Base-by-base conservation (phyloP, 768 basidiomycete genomes). In the Cystofilobasidium capitatum region DNA sequence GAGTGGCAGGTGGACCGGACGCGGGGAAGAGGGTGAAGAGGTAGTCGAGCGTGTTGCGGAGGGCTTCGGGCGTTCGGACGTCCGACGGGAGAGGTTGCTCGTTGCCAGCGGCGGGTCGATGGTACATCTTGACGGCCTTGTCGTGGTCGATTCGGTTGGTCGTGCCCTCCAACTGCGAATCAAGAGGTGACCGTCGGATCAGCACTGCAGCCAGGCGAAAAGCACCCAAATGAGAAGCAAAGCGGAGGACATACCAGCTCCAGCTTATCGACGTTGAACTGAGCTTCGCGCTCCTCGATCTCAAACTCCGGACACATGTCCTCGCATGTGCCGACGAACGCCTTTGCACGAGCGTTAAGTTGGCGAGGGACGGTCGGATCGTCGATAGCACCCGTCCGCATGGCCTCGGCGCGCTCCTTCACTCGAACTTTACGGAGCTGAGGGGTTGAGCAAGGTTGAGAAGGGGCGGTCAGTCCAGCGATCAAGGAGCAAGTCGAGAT, bases 271-370 rank as follows among this genome's bases (percentile, higher is more conserved):
- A 97, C 81, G 71, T 91, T 89, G 75, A 89, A 88, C 75, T 92
- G 89, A 69, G 86, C 83, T 75, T 97, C 91, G 42, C 94, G 82
- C 71, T 91, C 82, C 76, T 94, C 92, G 33, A 89, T 82, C 77
- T 98, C 94, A 73, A 90, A 96, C 47, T 88, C 84, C 3, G 93
- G 92, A 75, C 93, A 97, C 91, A 97, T 96, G 69, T 89, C 87
- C 79, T 81, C 78, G 74, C 94, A 98, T 1, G 91, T 93, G 29
- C 93, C 93, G 17, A 89, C 84, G 75, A 97, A 86, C n/a, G 86
- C 87, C 64, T 93, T 91, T 22, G 93, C 92, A 71, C 94, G 86
- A 71, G 51, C 26, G 31, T 89, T 89, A 2, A 96, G 81, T 17
- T 86, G 82, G 74, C 87, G 87, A 2, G 87, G 85, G 13, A 86